Evolutionary conservation across 208 protist species (phyloP).

Genomic region (Leishmania gerbilli): DNA sequence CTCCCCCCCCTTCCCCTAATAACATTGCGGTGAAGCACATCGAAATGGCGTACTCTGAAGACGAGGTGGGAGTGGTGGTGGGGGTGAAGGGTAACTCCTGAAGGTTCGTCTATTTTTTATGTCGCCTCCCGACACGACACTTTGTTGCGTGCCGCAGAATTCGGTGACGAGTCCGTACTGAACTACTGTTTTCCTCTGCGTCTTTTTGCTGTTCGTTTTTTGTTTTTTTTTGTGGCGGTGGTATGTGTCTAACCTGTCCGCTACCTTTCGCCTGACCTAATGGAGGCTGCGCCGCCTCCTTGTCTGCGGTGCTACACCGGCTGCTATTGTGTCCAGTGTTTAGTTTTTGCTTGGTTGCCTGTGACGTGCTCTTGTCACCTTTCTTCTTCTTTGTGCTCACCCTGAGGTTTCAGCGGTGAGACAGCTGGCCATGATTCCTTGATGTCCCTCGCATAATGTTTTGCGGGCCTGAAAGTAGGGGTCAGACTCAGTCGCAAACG

Average conservation of each 20-base stretch:
- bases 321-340: neutral
- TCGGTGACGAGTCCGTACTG: neutral
- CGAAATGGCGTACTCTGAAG: neutral
- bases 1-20: neutral
- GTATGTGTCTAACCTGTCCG: no score
- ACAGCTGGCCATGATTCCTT: neutral
- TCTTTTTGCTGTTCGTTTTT: neutral
- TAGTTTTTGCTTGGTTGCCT: neutral
- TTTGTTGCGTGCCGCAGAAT: neutral
- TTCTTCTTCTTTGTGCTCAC: neutral
- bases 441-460: neutral
- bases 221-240: neutral
- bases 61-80: no score
- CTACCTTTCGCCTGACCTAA: no score
- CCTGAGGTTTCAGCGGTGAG: neutral
- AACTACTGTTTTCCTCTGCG: neutral
- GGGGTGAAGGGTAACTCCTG: neutral
- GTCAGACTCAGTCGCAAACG: neutral
- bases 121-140: no score
- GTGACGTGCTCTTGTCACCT: neutral
- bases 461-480: neutral
- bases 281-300: no score
- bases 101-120: neutral
- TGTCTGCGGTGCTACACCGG: no score
- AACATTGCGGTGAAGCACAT: neutral